Percentiles rank a stretch among this genome's conserved stretches.
Evolutionary conservation across 2,329 filamentous ascomycete species (phyloP).

Genomic region (Keithomyces neogunnii): DNA sequence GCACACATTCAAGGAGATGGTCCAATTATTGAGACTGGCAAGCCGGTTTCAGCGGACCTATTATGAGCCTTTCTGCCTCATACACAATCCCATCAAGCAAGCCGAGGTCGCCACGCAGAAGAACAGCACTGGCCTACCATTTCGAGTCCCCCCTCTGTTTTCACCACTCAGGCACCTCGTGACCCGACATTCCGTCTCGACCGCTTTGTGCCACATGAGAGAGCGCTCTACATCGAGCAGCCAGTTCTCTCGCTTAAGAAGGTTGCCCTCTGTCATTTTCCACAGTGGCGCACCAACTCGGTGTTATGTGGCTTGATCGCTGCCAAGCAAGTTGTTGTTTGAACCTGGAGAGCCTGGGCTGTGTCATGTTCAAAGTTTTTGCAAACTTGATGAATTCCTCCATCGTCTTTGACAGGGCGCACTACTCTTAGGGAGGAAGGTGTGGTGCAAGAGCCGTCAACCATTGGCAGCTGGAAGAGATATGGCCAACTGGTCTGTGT

Average conservation of each 20-base stretch:
- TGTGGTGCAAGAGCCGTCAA: no score
- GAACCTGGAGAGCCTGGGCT: constrained; percentile 25
- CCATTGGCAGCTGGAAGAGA: no score
- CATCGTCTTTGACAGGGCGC: no score
- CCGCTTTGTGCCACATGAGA: constrained; percentile 58
- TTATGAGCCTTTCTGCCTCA: no score
- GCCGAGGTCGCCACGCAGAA: background rate
- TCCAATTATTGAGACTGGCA: no score
- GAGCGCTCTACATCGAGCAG: constrained; percentile 61
- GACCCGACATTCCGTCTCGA: constrained; percentile 52
- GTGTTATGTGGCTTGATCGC: constrained; percentile 39
- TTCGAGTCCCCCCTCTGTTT: constrained; percentile 11
- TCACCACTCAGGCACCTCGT: constrained; percentile 35
- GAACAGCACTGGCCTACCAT: constrained; percentile 19
- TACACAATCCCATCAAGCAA: no score
- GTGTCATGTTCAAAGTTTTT: constrained; percentile 30
- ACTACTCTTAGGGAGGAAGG: no score
- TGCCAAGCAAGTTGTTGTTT: constrained; percentile 36
- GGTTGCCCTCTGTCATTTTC: constrained; percentile 45
- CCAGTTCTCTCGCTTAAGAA: constrained; percentile 69
- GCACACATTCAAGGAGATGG: no score
- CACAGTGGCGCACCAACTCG: constrained; percentile 48
- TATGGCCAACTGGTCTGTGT: no score
- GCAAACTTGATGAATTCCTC: no score
- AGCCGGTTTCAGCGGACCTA: no score